phyloP scores from a whole-genome alignment of 2,329 filamentous ascomycete genomes.

The Pyrenophora graminea region DNA sequence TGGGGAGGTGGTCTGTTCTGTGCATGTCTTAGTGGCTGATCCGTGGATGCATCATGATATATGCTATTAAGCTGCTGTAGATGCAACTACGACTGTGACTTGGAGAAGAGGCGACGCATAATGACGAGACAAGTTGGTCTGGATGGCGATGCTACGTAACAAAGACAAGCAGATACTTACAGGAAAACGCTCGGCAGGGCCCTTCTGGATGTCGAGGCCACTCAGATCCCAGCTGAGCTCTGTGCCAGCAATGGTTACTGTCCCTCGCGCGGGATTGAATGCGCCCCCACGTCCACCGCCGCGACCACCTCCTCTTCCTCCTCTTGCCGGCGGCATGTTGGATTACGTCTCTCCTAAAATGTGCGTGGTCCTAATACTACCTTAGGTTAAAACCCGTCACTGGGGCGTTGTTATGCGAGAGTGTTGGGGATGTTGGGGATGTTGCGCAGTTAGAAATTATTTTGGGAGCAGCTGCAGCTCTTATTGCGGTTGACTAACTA shows the following conservation, averaged over 20 bases:
- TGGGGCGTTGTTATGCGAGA: constrained; percentile 2
- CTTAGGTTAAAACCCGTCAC: not conserved
- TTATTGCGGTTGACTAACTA: constrained; percentile 14
- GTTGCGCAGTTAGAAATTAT: constrained; percentile 27
- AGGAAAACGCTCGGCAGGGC: constrained; percentile 49
- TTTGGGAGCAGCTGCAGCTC: constrained; percentile 13
- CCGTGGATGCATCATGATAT: not conserved
- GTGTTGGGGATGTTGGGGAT: constrained; percentile 5
- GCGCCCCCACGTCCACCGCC: constrained; percentile 37
- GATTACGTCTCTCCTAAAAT: not conserved
- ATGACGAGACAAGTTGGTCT: constrained; percentile 12
- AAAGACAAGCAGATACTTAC: constrained; percentile 29
- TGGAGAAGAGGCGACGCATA: constrained; percentile 3
- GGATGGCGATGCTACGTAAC: not conserved
- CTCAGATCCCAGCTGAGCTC: constrained; percentile 49
- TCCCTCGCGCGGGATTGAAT: constrained; percentile 36
- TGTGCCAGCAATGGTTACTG: constrained; percentile 49
- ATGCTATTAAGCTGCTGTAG: no score
- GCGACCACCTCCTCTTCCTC: constrained; percentile 39
- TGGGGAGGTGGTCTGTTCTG: constrained; percentile 43
- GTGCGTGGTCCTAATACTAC: no score
- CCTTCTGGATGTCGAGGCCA: constrained; percentile 47
- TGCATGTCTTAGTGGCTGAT: constrained; percentile 25
- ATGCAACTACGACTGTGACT: no score
- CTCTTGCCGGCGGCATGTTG: constrained; percentile 33